Conservation (phyloP, 2,329 filamentous ascomycete genomes). For the Paraphoma chrysanthemicola region DNA sequence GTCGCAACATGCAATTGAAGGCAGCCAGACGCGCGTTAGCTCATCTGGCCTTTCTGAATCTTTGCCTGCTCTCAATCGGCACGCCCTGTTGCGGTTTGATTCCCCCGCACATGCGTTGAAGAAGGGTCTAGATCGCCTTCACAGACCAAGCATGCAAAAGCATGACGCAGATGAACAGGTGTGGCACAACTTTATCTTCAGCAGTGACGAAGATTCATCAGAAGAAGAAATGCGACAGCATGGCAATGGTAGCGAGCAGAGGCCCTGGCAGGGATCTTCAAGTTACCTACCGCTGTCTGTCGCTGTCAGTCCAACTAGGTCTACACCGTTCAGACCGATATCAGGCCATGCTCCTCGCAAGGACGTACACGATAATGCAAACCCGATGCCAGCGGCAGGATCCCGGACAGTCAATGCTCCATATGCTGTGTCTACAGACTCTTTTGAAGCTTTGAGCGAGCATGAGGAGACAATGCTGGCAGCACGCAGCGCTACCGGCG, state of each 20-base stretch:
- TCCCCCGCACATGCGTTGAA: not conserved
- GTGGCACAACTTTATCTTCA: constrained; percentile 45
- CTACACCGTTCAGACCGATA: constrained; percentile 23
- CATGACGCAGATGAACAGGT: constrained; percentile 30
- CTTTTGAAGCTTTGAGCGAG: constrained; percentile 14
- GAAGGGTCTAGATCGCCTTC: not conserved
- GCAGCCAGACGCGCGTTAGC: constrained; percentile 22
- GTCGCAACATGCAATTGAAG: constrained; percentile 37
- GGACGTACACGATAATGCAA: constrained; percentile 25
- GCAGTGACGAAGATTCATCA: constrained; percentile 16
- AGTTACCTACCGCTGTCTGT: constrained; percentile 21
- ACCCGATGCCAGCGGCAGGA: constrained; percentile 21
- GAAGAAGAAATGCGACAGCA: constrained; percentile 8
- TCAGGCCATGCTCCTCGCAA: constrained; percentile 23
- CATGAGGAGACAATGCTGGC: constrained; percentile 5
- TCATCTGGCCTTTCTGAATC: constrained; percentile 27
- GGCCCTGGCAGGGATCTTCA: constrained; percentile 15
- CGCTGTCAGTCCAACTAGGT: constrained; percentile 28
- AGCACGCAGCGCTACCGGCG: constrained; percentile 20
- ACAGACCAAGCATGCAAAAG: constrained; percentile 1
- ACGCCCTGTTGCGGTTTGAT: constrained; percentile 2
- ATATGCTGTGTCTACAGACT: constrained; percentile 9
- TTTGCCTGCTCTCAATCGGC: constrained; percentile 29
- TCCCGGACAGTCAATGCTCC: constrained; percentile 24
- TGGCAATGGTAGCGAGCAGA: constrained; percentile 6